Evolutionary conservation across 495 filamentous ascomycete species (phyloP), one percentile per base, ranked within the genome.

Genomic region (Aspergillus panamensis): DNA sequence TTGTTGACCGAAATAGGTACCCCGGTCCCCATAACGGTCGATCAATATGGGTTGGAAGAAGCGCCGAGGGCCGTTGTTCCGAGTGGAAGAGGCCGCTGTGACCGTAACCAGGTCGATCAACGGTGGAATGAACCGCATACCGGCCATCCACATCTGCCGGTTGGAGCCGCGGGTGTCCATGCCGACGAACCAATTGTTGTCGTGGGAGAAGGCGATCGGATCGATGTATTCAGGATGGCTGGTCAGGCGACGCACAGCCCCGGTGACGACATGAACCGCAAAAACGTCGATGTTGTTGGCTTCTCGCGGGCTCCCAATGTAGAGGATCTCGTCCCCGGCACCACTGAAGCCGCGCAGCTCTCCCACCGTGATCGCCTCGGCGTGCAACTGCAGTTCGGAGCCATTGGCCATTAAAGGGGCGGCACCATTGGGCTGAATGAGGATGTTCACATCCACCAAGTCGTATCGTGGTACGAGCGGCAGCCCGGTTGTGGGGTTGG

Each of bases 271-370:
- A 31, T 69, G 48, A 0, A 63, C 63, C 3, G 61, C 63, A 30
- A 66, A 64, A 0, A 69, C 31, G 47, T 69, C 66, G 55, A 64
- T 56, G 20, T 69, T 69, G 55, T 58, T 61, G 14, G 66, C 57
- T 42, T 69, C 66, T 0, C 39, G 42, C 4, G 61, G 53, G 29
- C 42, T 32, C n/a, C 66, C 66, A 14, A 69, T 47, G 37, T 66
- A 69, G 2, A 55, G 39, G 3, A 69, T 53, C 33, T 64, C 61
- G 33, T 66, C 53, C 1, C 66, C 66, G 4, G 51, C 9, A 13
- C 63, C 66, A 19, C 29, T 64, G 49, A 69, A 66, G 8, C 66
- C 63, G 10, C 66, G 63, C 6, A 64, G 25, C 33, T 69, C 66
- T 1, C 66, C 66, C 2, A 69, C 53, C 3, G 51, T 30, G 9